Percentiles rank a stretch among this genome's conserved stretches.
These are phyloP conservation scores for Ophiostoma sp. DNA, from an alignment of 2,329 filamentous ascomycete species.

Conservation along the genomic window DNA sequence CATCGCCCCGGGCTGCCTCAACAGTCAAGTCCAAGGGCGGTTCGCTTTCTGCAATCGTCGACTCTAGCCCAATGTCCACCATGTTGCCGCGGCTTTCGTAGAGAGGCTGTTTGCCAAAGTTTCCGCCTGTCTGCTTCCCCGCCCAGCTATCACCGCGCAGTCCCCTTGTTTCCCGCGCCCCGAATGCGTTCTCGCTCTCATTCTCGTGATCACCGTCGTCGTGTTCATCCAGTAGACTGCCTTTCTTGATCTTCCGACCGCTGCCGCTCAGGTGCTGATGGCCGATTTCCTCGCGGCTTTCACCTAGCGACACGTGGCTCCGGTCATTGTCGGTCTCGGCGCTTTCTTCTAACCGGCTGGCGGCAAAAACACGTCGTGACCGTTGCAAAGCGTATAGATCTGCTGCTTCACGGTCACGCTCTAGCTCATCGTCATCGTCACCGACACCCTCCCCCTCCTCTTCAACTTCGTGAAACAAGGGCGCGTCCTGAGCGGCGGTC, in stretches of 20 bases:
- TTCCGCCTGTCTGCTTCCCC: conserved; percentile 62
- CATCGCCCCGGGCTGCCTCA: conserved; percentile 18
- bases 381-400: conserved; percentile 88
- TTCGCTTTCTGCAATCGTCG: conserved; percentile 53
- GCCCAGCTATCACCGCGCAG: conserved; percentile 7
- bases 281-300: conserved; percentile 45
- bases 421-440: conserved; percentile 87
- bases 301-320: conserved; percentile 52
- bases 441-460: conserved; percentile 53
- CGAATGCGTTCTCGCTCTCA: not conserved
- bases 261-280: conserved; percentile 27
- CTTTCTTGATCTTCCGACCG: conserved; percentile 34
- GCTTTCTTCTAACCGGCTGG: conserved; percentile 77
- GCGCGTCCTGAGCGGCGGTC: conserved; percentile 66
- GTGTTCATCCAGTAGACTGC: not conserved
- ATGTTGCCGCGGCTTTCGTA: conserved; percentile 56
- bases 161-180: not conserved
- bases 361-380: conserved; percentile 81
- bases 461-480: conserved; percentile 75
- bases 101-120: conserved; percentile 27
- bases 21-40: conserved; percentile 54
- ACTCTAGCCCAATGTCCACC: conserved; percentile 82
- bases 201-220: not conserved
- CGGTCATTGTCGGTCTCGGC: conserved; percentile 71
- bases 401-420: conserved; percentile 84